phyloP scores from a whole-genome alignment of 495 filamentous ascomycete genomes.

The Bathelium albidoporum region DNA sequence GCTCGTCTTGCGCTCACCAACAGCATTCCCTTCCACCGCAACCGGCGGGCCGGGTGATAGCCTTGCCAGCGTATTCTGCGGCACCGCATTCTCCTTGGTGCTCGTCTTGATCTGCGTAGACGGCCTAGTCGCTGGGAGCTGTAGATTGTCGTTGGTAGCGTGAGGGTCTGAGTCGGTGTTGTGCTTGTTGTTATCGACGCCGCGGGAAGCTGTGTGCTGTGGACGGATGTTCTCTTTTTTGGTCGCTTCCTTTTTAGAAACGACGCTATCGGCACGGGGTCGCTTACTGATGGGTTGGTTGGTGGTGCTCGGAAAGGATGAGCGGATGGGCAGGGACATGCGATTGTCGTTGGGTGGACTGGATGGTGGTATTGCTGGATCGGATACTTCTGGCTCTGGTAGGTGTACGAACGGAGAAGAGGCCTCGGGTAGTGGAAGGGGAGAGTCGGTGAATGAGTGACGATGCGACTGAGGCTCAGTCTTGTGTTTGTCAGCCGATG shows the following conservation, averaged over 20 bases:
- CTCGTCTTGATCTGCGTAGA: background rate
- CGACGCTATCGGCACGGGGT: background rate
- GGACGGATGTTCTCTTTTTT: background rate
- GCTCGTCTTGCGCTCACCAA: background rate
- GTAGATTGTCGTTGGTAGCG: background rate
- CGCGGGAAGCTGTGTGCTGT: background rate
- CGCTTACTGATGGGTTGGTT: background rate
- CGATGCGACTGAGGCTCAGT: background rate
- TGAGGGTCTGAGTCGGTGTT: background rate
- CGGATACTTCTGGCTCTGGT: background rate
- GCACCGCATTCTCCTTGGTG: background rate
- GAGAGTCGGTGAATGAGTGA: background rate
- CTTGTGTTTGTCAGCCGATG: background rate
- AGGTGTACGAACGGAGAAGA: background rate
- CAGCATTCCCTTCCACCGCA: background rate
- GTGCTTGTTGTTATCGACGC: background rate
- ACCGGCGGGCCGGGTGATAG: background rate
- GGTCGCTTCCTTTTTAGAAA: background rate
- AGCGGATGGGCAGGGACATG: background rate
- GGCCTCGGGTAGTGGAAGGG: background rate
- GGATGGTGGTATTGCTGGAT: background rate
- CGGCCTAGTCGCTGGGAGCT: background rate
- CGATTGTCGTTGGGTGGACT: background rate
- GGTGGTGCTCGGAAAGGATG: background rate
- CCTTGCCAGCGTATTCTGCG: constrained; percentile 1